Percentiles rank a stretch among this genome's conserved stretches.
Evolutionary conservation across 306 rosid species (phyloP).

Genomic region (Vachellia pachyceras): DNA sequence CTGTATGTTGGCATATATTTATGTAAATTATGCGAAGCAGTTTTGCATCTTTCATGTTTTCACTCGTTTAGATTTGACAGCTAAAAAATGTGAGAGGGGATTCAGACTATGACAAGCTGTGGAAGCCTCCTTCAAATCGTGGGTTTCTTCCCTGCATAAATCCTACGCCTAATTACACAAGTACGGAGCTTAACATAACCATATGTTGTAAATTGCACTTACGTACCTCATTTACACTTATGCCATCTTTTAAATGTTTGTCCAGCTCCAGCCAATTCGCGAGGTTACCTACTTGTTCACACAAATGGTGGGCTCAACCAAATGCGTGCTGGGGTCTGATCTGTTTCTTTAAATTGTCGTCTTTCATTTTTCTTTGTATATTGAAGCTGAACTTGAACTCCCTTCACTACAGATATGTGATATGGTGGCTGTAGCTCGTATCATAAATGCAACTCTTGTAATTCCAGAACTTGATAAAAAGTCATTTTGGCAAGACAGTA

Average conservation of each 20-base stretch:
- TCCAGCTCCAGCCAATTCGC: constrained; percentile 69
- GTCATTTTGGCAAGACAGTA: constrained; percentile 89
- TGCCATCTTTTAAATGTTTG: constrained; percentile 31
- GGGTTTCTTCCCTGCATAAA: constrained; percentile 73
- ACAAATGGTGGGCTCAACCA: constrained; percentile 98
- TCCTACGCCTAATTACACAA: constrained; percentile 67
- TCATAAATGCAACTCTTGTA: constrained; percentile 94
- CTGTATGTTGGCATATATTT: constrained; percentile 9
- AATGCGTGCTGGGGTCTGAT: constrained; percentile 94
- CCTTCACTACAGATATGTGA: constrained; percentile 82
- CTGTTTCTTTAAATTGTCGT: constrained; percentile 27
- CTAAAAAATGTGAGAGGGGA: constrained; percentile 48
- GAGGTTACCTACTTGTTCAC: constrained; percentile 87
- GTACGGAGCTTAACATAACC: constrained; percentile 52
- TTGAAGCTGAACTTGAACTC: constrained; percentile 40
- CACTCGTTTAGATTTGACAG: constrained; percentile 64
- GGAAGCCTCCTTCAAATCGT: constrained; percentile 79
- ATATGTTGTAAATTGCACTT: constrained; percentile 12
- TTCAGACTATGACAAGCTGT: constrained; percentile 69
- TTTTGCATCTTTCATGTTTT: constrained; percentile 54
- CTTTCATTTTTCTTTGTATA: constrained; percentile 1
- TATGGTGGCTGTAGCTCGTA: constrained; percentile 95
- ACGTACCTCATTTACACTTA: constrained; percentile 26
- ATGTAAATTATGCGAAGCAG: constrained; percentile 40
- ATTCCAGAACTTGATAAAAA: constrained; percentile 90